Conservation (phyloP, 257 asterid genomes). For the Solanum chmielewskii region DNA sequence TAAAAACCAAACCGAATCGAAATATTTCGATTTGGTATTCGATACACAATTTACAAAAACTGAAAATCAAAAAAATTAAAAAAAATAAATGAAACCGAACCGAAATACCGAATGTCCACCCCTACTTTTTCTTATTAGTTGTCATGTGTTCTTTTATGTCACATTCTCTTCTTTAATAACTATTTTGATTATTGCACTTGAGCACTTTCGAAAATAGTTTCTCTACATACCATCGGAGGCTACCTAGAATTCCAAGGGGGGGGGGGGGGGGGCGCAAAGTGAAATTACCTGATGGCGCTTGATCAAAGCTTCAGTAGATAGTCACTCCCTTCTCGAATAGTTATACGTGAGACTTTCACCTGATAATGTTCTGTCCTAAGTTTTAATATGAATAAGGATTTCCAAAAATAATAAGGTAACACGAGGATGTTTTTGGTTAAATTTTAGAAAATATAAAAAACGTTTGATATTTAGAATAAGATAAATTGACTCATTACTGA, state of each 20-base stretch:
- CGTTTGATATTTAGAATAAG: background rate
- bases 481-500: background rate
- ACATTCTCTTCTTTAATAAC: background rate
- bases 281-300: background rate
- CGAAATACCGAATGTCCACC: no score
- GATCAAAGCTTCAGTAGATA: background rate
- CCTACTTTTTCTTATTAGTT: background rate
- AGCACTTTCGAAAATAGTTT: background rate
- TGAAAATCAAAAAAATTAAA: rapidly evolving
- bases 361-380: background rate
- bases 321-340: background rate
- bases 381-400: background rate
- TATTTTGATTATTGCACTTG: background rate
- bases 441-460: no score
- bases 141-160: background rate
- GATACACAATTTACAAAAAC: no score
- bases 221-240: background rate
- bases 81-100: no score
- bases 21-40: no score
- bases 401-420: background rate
- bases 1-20: no score
- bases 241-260: background rate
- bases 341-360: background rate
- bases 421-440: background rate
- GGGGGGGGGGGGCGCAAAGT: background rate